phyloP scores from a whole-genome alignment of 2,329 filamentous ascomycete species.

The Graphilbum ipis-grandicollis region DNA sequence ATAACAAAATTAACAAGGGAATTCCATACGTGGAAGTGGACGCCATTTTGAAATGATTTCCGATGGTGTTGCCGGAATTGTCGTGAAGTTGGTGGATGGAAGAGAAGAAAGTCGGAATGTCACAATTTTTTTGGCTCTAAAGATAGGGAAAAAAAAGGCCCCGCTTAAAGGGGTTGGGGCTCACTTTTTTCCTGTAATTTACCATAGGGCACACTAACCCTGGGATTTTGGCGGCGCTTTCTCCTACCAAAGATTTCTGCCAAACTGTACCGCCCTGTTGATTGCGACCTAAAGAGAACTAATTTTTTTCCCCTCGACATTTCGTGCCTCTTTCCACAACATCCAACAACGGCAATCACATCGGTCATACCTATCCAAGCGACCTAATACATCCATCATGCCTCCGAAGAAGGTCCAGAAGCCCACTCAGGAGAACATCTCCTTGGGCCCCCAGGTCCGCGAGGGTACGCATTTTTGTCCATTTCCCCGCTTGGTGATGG shows the following conservation, averaged over 20 bases:
- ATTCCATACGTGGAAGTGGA: constrained; percentile 8
- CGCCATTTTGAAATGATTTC: constrained; percentile 4
- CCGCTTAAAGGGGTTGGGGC: neutral
- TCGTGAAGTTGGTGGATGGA: constrained; percentile 1
- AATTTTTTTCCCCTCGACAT: constrained; percentile 2
- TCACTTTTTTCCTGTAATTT: neutral
- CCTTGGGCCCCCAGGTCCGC: constrained; percentile 87
- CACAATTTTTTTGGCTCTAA: no score
- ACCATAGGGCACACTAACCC: constrained; percentile 8
- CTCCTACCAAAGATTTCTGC: constrained; percentile 3
- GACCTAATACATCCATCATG: constrained; percentile 46
- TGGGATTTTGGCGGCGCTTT: neutral
- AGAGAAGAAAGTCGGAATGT: neutral
- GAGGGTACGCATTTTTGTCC: constrained; percentile 48
- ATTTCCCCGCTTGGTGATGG: neutral
- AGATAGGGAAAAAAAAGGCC: no score
- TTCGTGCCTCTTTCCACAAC: no score
- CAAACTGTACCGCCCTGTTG: constrained; percentile 3
- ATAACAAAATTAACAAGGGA: neutral
- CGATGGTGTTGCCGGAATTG: neutral
- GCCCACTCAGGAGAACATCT: constrained; percentile 92
- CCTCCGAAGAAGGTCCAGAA: constrained; percentile 80
- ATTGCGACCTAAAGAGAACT: neutral
- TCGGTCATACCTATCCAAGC: constrained; percentile 1
- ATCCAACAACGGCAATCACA: no score